These are phyloP conservation scores for Beauveria varroae DNA, from an alignment of 2,329 filamentous ascomycete genomes.

Conservation along the genomic window DNA sequence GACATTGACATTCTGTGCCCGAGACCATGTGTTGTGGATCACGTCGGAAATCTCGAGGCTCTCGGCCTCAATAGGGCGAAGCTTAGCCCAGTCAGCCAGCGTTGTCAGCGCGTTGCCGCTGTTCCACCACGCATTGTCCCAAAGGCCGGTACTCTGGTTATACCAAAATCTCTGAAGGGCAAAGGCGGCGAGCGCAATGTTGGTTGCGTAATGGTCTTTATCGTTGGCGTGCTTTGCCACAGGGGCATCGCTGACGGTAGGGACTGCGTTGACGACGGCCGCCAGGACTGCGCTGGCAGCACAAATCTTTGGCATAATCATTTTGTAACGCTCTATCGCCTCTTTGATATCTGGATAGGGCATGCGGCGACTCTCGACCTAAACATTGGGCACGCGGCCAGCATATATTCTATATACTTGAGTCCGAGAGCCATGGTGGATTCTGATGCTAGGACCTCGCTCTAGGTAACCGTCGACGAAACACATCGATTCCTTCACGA, in stretches of 20 bases:
- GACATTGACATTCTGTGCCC: conserved; percentile 35
- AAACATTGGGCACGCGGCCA: neutral
- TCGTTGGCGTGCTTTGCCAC: neutral
- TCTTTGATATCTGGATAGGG: too few relatives aligned
- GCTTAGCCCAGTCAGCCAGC: conserved; percentile 45
- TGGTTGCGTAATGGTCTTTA: neutral
- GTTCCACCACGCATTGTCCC: conserved; percentile 67
- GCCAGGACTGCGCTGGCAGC: neutral
- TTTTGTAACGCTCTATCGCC: neutral
- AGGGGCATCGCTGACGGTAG: neutral
- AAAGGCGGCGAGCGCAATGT: neutral
- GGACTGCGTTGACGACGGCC: neutral
- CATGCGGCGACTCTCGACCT: too few relatives aligned
- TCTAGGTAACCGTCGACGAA: neutral
- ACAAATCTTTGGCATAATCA: neutral
- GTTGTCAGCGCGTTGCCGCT: conserved; percentile 58
- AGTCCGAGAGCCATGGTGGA: neutral
- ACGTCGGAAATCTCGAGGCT: conserved; percentile 31
- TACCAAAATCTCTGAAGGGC: conserved; percentile 41
- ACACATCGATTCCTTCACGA: neutral
- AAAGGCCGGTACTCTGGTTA: conserved; percentile 50
- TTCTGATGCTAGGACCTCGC: neutral
- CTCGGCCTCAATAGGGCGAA: conserved; percentile 28
- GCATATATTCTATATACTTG: neutral
- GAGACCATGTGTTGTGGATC: conserved; percentile 37